These are phyloP conservation scores for Neurospora sp. DNA, from an alignment of 495 filamentous ascomycete genomes.

Conservation along the genomic window DNA sequence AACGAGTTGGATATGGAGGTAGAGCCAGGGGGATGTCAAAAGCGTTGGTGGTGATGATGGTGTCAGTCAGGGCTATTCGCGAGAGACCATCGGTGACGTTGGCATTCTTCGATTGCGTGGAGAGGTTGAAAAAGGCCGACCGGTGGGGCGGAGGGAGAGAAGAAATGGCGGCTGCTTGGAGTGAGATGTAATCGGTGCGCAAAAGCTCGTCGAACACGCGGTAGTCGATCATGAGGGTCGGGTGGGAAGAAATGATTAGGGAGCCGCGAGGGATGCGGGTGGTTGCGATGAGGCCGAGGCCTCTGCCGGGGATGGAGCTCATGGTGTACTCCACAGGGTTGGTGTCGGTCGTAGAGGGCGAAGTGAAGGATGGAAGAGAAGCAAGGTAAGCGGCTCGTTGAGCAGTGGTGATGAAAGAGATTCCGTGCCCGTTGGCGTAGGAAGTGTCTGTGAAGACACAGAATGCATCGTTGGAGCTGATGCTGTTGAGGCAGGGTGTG, in stretches of 20 bases:
- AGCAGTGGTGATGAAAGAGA: slow-evolving; percentile 22
- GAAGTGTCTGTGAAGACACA: slow-evolving; percentile 24
- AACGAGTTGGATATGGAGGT: too few relatives aligned
- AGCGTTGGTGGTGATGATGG: slow-evolving; percentile 22
- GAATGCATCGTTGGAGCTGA: slow-evolving; percentile 5
- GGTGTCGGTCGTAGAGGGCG: slow-evolving; percentile 17
- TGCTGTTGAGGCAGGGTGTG: slow-evolving; percentile 16
- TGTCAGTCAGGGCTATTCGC: slow-evolving; percentile 9
- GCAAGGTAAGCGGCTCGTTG: slow-evolving; percentile 16
- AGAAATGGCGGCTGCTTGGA: slow-evolving; percentile 17
- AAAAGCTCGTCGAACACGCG: slow-evolving; percentile 19
- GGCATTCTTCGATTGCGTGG: slow-evolving; percentile 10
- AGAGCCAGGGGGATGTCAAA: slow-evolving; percentile 26
- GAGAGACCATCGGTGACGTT: background rate
- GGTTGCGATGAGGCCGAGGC: slow-evolving; percentile 23
- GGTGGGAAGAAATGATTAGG: slow-evolving; percentile 26
- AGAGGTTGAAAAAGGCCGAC: slow-evolving; percentile 17
- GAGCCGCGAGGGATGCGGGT: slow-evolving; percentile 19
- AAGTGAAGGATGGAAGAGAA: slow-evolving; percentile 13
- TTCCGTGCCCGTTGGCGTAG: slow-evolving; percentile 22
- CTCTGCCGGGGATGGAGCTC: slow-evolving; percentile 25
- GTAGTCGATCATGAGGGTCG: slow-evolving; percentile 27
- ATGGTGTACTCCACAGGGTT: slow-evolving; percentile 15
- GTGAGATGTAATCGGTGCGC: slow-evolving; percentile 11
- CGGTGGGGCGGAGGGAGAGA: slow-evolving; percentile 18